Evolutionary conservation across 1,284 basidiomycete genomes (phyloP).

Genomic region (Ceratobasidium sp.): DNA sequence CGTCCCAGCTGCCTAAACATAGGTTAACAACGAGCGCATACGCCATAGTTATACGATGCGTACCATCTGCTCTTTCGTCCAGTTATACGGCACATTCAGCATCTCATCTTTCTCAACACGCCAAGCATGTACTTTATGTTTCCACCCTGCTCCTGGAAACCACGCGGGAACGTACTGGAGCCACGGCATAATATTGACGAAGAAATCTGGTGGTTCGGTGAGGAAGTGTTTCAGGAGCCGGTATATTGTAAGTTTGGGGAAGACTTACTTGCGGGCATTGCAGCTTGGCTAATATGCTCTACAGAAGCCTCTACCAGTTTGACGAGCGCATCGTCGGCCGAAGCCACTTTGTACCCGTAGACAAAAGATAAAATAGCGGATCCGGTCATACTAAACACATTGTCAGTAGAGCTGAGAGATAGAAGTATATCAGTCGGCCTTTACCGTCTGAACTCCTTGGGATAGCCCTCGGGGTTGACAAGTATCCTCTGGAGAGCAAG

Average conservation of each 20-base stretch:
- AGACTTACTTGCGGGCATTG: conserved; percentile 8
- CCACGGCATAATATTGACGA: conserved; percentile 40
- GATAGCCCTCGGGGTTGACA: conserved; percentile 6
- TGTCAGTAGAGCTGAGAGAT: not conserved
- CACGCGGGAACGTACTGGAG: conserved; percentile 44
- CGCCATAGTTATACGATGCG: not conserved
- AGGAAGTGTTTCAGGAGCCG: too few species aligned
- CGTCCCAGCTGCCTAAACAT: not conserved
- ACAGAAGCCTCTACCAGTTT: conserved; percentile 18
- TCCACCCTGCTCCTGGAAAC: conserved; percentile 42
- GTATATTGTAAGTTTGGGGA: not conserved
- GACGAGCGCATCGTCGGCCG: conserved; percentile 31
- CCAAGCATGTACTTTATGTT: conserved; percentile 27
- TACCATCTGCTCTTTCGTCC: conserved; percentile 28
- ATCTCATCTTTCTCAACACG: conserved; percentile 25
- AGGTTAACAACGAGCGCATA: not conserved
- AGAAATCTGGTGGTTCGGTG: conserved; percentile 16
- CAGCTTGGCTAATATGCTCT: conserved; percentile 1
- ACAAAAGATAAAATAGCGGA: conserved; percentile 11
- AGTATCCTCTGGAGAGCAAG: conserved; percentile 6
- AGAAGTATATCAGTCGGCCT: too few species aligned
- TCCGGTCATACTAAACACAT: not conserved
- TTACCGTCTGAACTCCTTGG: conserved; percentile 23
- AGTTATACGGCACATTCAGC: conserved; percentile 35
- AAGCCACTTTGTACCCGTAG: conserved; percentile 41